Evolutionary conservation across 1,139 yeast species (phyloP), one percentile per base, ranked within the genome.

Genomic region (Taphrina deformans): DNA sequence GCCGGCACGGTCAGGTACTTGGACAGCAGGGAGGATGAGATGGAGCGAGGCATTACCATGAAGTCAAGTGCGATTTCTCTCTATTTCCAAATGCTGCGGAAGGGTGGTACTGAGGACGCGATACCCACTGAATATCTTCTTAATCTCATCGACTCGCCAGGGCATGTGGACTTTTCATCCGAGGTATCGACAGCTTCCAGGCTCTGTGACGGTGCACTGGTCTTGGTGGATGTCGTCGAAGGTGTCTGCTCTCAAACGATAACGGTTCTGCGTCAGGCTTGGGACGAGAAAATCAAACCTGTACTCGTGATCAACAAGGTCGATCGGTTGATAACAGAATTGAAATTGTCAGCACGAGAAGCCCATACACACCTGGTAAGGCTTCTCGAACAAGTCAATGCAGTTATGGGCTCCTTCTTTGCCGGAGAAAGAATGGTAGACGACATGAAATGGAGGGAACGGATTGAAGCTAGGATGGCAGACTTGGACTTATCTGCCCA

Each of bases 131-230:
- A 93, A 72, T 89, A 90, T 76, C 79, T 93, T 66, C 87, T 95
- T 74, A 95, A 95, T 73, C 81, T 95, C 72, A 92, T 95, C 65
- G 99, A 95, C 76, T 93, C 98, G 0, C 99, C 99, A 0, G 99
- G 99, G 9, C 99, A 95, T 73, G 91, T 95, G 70, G 99, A 95
- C 76, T 95, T 95, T 74, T 88, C 96, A 0, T 88, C 96, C 6
- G 99, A 95, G 74, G 99, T 95, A 0, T 89, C 97, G 16, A 89
- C 97, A 0, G 96, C 98, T 0, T 90, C 98, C 1, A 81, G 99
- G 73, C 79, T 95, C 59, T 95, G 98, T 77, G 99, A 95, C 74
- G 98, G 98, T 41, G 97, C 98, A 0, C 87, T 95, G 3, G 95
- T 95, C 0, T 79, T 95, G 23, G 97, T 95, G 0, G 99, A 93